phyloP scores from a whole-genome alignment of 2,329 filamentous ascomycete genomes.

The Atkinsonella texensis region DNA sequence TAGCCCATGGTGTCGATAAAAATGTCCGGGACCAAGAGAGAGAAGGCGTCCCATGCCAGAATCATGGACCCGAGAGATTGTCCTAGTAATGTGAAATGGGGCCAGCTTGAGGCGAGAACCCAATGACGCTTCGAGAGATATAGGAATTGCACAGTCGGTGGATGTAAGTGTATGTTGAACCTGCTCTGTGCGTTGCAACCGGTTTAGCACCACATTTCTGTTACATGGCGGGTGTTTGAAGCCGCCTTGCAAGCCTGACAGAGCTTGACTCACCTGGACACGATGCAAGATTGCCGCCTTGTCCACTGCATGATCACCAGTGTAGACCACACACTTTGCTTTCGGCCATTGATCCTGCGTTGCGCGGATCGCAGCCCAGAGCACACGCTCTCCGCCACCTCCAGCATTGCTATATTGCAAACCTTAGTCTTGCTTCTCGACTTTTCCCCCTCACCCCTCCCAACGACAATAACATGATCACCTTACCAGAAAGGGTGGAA shows the following conservation, averaged over 20 bases:
- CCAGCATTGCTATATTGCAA: constrained; percentile 64
- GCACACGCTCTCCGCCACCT: constrained; percentile 85
- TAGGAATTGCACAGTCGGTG: constrained; percentile 73
- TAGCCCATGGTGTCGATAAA: constrained; percentile 99
- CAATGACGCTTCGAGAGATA: constrained; percentile 82
- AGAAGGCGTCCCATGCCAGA: constrained; percentile 84
- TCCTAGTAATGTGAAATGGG: constrained; percentile 84
- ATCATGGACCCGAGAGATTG: constrained; percentile 83
- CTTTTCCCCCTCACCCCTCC: not conserved
- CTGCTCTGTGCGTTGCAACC: constrained; percentile 44
- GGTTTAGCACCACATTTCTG: not conserved
- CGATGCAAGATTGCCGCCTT: constrained; percentile 68
- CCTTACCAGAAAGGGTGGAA: constrained; percentile 93
- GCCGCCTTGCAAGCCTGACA: not conserved
- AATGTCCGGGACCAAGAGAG: constrained; percentile 81
- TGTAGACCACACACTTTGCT: constrained; percentile 86
- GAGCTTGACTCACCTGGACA: constrained; percentile 46
- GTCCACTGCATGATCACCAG: constrained; percentile 80
- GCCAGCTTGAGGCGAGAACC: constrained; percentile 79
- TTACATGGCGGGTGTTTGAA: no score
- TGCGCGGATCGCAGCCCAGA: constrained; percentile 89
- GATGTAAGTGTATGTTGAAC: constrained; percentile 85
- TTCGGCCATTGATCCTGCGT: constrained; percentile 83
- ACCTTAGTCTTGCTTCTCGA: constrained; percentile 1
- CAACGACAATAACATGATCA: not conserved